Evolutionary conservation across 2,329 filamentous ascomycete genomes (phyloP).

Genomic region (Scedosporium apiospermum): DNA sequence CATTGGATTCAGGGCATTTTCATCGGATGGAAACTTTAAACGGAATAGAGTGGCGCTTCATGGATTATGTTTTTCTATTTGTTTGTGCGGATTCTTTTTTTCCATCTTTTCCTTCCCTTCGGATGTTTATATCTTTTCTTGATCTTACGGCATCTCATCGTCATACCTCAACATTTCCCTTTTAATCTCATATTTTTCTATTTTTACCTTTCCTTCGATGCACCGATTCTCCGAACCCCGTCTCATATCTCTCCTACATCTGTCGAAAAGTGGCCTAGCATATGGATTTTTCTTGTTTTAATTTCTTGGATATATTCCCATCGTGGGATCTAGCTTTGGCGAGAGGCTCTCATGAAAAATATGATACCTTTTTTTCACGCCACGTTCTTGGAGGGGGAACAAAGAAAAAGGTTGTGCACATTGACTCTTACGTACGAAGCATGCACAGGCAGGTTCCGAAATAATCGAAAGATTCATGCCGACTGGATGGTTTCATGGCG

Average conservation of each 20-base stretch:
- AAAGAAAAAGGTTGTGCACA: no score
- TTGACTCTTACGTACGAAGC: no score
- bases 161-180: neutral
- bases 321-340: no score
- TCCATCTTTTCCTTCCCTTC: neutral
- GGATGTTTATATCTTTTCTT: neutral
- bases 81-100: neutral
- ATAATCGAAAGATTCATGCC: no score
- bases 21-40: conserved; percentile 6
- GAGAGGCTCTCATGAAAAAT: no score
- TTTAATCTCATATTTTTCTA: neutral
- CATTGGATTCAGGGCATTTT: conserved; percentile 6
- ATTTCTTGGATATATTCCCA: no score
- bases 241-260: neutral
- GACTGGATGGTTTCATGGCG: no score
- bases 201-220: neutral
- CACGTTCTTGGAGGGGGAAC: no score
- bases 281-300: no score
- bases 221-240: neutral
- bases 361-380: no score
- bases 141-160: neutral
- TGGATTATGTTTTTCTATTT: conserved; percentile 6
- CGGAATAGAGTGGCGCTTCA: neutral
- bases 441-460: no score
- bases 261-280: no score